Conservation (phyloP, 1,284 basidiomycete species). For the Tilletia indica region DNA sequence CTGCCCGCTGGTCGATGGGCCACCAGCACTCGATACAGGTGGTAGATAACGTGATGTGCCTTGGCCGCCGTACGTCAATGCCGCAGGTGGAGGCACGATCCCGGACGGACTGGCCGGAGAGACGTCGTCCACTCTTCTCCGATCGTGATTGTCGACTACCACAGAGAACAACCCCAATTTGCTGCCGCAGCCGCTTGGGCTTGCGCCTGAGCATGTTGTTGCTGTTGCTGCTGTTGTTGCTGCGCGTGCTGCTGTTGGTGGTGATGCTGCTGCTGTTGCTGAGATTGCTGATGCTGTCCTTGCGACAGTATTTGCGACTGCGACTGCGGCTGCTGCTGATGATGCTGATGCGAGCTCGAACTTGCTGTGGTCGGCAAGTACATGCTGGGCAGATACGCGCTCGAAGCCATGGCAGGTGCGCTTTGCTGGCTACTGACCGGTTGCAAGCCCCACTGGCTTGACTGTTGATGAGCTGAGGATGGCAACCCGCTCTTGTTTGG, state of each 20-base stretch:
- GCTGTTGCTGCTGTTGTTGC: neutral
- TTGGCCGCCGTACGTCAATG: constrained; percentile 24
- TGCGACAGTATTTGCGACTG: neutral
- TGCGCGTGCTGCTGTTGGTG: constrained; percentile 23
- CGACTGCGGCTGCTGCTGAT: constrained; percentile 23
- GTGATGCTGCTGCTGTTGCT: constrained; percentile 29
- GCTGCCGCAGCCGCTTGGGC: neutral
- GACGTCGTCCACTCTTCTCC: constrained; percentile 11
- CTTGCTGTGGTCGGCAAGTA: neutral
- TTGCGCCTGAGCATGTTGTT: constrained; percentile 9
- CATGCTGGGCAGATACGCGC: neutral
- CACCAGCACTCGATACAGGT: neutral
- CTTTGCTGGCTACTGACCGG: no score
- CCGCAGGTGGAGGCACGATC: constrained; percentile 33
- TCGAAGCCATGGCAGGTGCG: neutral
- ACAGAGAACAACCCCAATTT: constrained; percentile 18
- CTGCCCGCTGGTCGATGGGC: neutral
- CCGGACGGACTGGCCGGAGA: constrained; percentile 12
- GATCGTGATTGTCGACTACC: constrained; percentile 25
- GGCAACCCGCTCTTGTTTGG: no score
- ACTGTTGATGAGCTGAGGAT: no score
- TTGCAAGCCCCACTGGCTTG: no score
- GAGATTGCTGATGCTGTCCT: constrained; percentile 21
- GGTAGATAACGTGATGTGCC: constrained; percentile 10
- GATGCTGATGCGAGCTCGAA: constrained; percentile 19